Conservation (phyloP, 192 early-diverging fungal genomes). For the Bifiguratus adelaidae region DNA sequence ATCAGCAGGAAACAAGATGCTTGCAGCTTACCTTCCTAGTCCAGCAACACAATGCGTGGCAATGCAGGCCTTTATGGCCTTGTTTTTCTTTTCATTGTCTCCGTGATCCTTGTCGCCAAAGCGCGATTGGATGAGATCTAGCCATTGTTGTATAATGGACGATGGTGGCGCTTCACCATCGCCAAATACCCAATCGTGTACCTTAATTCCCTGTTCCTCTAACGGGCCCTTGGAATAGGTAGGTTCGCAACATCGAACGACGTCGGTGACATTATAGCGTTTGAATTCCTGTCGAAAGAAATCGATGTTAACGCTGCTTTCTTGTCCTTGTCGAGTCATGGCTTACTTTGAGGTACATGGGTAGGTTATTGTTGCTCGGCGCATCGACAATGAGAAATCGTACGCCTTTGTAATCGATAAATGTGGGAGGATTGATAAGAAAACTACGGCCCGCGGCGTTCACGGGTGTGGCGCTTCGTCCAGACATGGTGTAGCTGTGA, state of each 20-base stretch:
- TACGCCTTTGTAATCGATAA: slow-evolving; percentile 57
- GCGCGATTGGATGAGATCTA: slow-evolving; percentile 47
- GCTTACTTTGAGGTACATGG: slow-evolving; percentile 53
- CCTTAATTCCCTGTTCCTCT: slow-evolving; percentile 43
- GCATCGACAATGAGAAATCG: slow-evolving; percentile 74
- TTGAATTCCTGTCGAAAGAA: slow-evolving; percentile 47
- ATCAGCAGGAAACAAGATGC: neutral
- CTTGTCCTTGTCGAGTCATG: neutral
- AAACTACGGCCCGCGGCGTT: too few species aligned
- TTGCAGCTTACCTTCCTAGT: slow-evolving; percentile 45
- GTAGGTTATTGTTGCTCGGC: slow-evolving; percentile 58
- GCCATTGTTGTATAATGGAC: slow-evolving; percentile 48
- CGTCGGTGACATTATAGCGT: slow-evolving; percentile 53
- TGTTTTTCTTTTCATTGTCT: slow-evolving; percentile 3
- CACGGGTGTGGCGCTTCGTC: too few species aligned
- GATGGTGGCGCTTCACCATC: slow-evolving; percentile 63
- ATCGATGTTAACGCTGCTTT: neutral
- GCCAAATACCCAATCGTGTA: slow-evolving; percentile 62
- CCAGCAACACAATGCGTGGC: slow-evolving; percentile 77
- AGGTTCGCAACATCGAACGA: slow-evolving; percentile 79
- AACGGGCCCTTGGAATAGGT: slow-evolving; percentile 56
- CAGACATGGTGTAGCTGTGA: too few species aligned
- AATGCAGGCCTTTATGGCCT: slow-evolving; percentile 12
- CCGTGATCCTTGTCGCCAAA: slow-evolving; percentile 18
- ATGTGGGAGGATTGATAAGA: slow-evolving; percentile 47